Evolutionary conservation across 345 rosid species (phyloP).

Genomic region (Citrus reticulata): DNA sequence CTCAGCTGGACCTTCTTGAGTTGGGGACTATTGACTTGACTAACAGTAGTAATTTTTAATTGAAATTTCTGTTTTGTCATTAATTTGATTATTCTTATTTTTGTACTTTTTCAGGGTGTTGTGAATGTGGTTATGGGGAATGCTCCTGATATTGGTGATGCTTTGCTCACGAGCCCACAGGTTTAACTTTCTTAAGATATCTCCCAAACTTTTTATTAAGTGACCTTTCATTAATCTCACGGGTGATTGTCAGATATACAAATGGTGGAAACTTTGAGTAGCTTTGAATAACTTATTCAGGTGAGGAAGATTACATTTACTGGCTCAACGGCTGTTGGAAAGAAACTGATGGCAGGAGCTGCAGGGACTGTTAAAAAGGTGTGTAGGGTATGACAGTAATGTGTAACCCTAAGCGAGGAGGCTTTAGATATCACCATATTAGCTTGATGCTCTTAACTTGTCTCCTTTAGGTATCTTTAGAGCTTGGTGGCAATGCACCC

Average conservation of each 20-base stretch:
- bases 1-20: background rate
- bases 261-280: background rate
- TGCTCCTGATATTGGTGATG: constrained; percentile 83
- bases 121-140: constrained; percentile 86
- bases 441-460: constrained; percentile 18
- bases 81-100: constrained; percentile 7
- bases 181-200: constrained; percentile 29
- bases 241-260: background rate
- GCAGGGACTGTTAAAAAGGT: constrained; percentile 94
- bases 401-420: background rate
- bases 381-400: constrained; percentile 16
- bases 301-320: constrained; percentile 93
- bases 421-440: background rate
- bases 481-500: constrained; percentile 98
- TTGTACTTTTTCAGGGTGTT: constrained; percentile 54
- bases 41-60: background rate
- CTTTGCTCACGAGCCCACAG: constrained; percentile 78
- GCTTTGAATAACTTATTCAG: constrained; percentile 38
- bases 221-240: constrained; percentile 8
- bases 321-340: constrained; percentile 96
- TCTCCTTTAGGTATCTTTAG: constrained; percentile 66
- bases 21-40: background rate
- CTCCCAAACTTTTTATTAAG: background rate
- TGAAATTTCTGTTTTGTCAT: constrained; percentile 1
- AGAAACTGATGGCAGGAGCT: constrained; percentile 95